Evolutionary conservation across 1,284 basidiomycete genomes (phyloP).

Genomic region (Schizophyllum commune): DNA sequence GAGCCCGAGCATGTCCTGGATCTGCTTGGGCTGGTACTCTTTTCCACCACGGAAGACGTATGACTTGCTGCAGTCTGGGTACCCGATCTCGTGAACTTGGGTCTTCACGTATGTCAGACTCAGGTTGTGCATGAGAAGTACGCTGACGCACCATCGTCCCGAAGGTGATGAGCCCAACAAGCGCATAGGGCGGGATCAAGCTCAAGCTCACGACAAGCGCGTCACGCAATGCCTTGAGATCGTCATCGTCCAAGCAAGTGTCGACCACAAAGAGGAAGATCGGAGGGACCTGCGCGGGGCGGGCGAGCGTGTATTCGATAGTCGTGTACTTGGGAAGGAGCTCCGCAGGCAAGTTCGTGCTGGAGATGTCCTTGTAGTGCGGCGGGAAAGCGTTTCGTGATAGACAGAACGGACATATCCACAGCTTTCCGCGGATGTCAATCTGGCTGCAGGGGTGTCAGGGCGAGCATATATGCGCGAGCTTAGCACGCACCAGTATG

Average conservation of each 20-base stretch:
- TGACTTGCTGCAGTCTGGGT: slow-evolving; percentile 93
- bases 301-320: slow-evolving; percentile 95
- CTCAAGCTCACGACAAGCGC: slow-evolving; percentile 90
- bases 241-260: slow-evolving; percentile 94
- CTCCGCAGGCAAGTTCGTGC: slow-evolving; percentile 94
- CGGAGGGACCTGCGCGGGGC: slow-evolving; percentile 88
- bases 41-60: slow-evolving; percentile 99
- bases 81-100: slow-evolving; percentile 98
- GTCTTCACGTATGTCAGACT: slow-evolving; percentile 45
- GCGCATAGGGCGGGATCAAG: slow-evolving; percentile 86
- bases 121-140: background rate
- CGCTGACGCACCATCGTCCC: slow-evolving; percentile 81
- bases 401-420: slow-evolving; percentile 99
- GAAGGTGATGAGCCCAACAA: slow-evolving; percentile 93
- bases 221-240: slow-evolving; percentile 91
- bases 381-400: slow-evolving; percentile 96
- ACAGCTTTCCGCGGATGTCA: slow-evolving; percentile 96
- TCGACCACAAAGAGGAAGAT: slow-evolving; percentile 97
- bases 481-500: slow-evolving; percentile 71
- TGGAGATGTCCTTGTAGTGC: slow-evolving; percentile 98
- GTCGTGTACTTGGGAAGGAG: slow-evolving; percentile 97
- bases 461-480: slow-evolving; percentile 1
- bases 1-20: slow-evolving; percentile 97
- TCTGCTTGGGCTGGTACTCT: slow-evolving; percentile 95
- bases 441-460: slow-evolving; percentile 66